Base-by-base conservation (phyloP, 352 stramenopile genomes). In the Phytopythium delawarense region DNA sequence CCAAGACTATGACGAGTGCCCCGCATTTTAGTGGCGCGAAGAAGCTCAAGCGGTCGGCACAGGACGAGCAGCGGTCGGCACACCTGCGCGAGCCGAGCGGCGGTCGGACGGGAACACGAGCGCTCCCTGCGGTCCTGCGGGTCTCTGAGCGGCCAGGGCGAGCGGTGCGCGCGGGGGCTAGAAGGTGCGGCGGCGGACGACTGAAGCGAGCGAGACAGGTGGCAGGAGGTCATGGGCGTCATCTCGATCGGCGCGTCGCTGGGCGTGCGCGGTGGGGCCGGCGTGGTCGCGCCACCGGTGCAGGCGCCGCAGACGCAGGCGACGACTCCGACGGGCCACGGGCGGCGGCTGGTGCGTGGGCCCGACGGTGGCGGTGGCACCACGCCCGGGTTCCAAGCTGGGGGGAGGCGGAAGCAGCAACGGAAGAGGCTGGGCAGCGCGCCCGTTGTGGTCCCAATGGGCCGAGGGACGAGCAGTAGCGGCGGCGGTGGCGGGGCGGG, bases 181-280 rank as follows among this genome's bases (percentile, higher is more conserved):
- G 2, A 32, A 32, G 28, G 28, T 6, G 28, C 28, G 28, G 28
- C 28, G 28, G 28, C 28, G 28, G 12, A 40, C 35, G 35, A 4
- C 8, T 40, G 18, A 25, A 20, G 18, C 15, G 21, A 32, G 28
- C 28, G 28, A 25, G 18, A 44, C 28, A 30, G 34, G n/a, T 12
- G 34, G 37, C n/a, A 28, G 50, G n/a, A 25, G 35, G 28, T 12
- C 20, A 92, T 93, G 84, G 84, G 84, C 61, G 74, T 93, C 30
- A 93, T 93, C 74, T 90, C 84, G 16, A 71, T 93, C 20, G 84
- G 84, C 49, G 84, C 84, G 62, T 91, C 84, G 57, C 71, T 93
- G 34, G 84, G 84, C 68, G 81, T 93, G 42, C 75, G 74, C 40
- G 71, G 76, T 32, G 72, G 68, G 20, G 39, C 48, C 0, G 48